phyloP scores from a whole-genome alignment of 192 early-diverging fungal species.

The Thamnidium elegans region DNA sequence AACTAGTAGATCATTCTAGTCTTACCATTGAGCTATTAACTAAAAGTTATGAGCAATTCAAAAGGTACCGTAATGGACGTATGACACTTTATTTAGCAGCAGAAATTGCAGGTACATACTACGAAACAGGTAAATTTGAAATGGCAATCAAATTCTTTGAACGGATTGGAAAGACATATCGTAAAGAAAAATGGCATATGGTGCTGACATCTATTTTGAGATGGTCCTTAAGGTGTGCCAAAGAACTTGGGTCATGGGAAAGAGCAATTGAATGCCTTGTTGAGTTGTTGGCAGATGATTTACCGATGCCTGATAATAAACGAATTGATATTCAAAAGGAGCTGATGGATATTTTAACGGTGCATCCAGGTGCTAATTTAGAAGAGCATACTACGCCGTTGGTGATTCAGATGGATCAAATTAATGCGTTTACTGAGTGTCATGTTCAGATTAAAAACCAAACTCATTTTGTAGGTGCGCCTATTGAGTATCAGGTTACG shows the following conservation, averaged over 20 bases:
- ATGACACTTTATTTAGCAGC: slow-evolving; percentile 83
- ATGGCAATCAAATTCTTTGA: slow-evolving; percentile 89
- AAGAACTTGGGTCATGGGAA: slow-evolving; percentile 58
- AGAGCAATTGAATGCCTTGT: slow-evolving; percentile 64
- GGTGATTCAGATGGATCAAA: slow-evolving; percentile 56
- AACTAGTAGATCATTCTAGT: slow-evolving; percentile 59
- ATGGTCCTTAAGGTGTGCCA: slow-evolving; percentile 69
- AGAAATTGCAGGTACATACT: slow-evolving; percentile 85
- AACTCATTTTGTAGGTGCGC: slow-evolving; percentile 53
- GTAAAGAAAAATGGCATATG: slow-evolving; percentile 78
- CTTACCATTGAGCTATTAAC: slow-evolving; percentile 82
- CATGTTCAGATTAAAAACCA: slow-evolving; percentile 45
- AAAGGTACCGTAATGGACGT: slow-evolving; percentile 63
- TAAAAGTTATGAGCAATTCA: slow-evolving; percentile 90
- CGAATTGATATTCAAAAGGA: slow-evolving; percentile 40
- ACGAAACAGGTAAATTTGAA: slow-evolving; percentile 71
- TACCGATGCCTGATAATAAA: slow-evolving; percentile 29
- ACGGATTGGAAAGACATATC: slow-evolving; percentile 83
- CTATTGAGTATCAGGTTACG: slow-evolving; percentile 60
- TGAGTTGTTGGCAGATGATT: slow-evolving; percentile 59
- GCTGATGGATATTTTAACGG: slow-evolving; percentile 28
- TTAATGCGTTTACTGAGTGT: slow-evolving; percentile 57
- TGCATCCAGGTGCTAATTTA: slow-evolving; percentile 27
- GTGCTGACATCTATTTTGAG: slow-evolving; percentile 67
- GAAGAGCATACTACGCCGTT: slow-evolving; percentile 26